Evolutionary conservation across 148 eudicot genomes (phyloP).

Genomic region (Nyssa sinensis): DNA sequence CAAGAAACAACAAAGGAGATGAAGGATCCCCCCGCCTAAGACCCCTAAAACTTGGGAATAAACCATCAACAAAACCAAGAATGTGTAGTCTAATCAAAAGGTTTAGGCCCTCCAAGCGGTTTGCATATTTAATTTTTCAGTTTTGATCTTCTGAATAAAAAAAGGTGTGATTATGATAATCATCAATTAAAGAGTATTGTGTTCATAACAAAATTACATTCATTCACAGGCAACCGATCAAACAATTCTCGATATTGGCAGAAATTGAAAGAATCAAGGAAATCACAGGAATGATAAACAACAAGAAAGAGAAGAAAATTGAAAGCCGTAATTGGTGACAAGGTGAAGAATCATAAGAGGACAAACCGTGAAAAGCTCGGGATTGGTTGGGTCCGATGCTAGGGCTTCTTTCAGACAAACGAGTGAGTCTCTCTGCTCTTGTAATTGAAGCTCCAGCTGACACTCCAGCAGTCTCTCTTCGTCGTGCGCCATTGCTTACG

Average conservation of each 20-base stretch:
- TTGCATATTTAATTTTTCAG: background rate
- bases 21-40: too few relatives aligned
- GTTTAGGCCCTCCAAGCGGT: background rate
- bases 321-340: constrained; percentile 1
- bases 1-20: too few relatives aligned
- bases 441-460: constrained; percentile 71
- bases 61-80: background rate
- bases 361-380: constrained; percentile 61
- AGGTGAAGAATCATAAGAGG: background rate
- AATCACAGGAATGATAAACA: background rate
- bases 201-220: background rate
- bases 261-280: too few relatives aligned
- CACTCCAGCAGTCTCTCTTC: constrained; percentile 62
- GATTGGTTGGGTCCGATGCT: constrained; percentile 49
- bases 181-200: background rate
- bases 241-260: background rate
- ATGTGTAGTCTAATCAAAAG: background rate
- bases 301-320: background rate
- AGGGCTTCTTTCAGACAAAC: constrained; percentile 59
- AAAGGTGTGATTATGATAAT: too few relatives aligned
- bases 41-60: too few relatives aligned
- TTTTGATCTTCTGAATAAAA: too few relatives aligned
- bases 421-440: constrained; percentile 67
- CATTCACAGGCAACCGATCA: background rate
- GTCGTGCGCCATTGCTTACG: constrained; percentile 54